A percentile compares a stretch with the other conserved stretches of the same genome.
phyloP scores from a whole-genome alignment of 179 eudicot genomes.

The Beta macrorhiza region DNA sequence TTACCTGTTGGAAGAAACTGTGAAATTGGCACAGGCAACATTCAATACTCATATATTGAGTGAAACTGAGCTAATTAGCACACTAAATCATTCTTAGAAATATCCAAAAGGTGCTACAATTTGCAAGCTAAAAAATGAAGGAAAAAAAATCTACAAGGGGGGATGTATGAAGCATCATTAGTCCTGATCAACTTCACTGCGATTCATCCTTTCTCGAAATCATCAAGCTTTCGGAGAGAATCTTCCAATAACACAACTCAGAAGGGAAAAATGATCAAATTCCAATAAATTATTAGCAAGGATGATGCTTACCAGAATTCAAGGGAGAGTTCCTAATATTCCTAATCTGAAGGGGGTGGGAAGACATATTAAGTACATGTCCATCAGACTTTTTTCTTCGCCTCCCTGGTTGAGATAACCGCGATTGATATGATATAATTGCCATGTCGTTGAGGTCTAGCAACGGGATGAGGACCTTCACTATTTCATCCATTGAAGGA shows the following conservation, averaged over 20 bases:
- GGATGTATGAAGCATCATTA: conserved; percentile 3
- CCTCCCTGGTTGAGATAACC: conserved; percentile 63
- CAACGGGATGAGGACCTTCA: conserved; percentile 48
- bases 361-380: conserved; percentile 39
- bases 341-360: conserved; percentile 48
- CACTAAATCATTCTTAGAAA: conserved; percentile 19
- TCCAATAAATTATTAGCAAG: conserved; percentile 22
- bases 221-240: conserved; percentile 5
- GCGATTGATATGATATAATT: conserved; percentile 61
- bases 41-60: background rate
- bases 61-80: conserved; percentile 7
- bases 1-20: background rate
- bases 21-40: background rate
- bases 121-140: conserved; percentile 10
- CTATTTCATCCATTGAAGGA: conserved; percentile 48
- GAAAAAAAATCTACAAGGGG: background rate
- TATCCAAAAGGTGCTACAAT: conserved; percentile 1
- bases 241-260: background rate
- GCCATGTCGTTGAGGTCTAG: conserved; percentile 81
- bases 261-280: conserved; percentile 1
- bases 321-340: conserved; percentile 46
- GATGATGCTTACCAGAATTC: conserved; percentile 49
- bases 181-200: background rate
- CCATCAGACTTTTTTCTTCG: conserved; percentile 66
- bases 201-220: background rate